Base-by-base conservation (phyloP, 805 yeast species). In the Candida saitoana region DNA sequence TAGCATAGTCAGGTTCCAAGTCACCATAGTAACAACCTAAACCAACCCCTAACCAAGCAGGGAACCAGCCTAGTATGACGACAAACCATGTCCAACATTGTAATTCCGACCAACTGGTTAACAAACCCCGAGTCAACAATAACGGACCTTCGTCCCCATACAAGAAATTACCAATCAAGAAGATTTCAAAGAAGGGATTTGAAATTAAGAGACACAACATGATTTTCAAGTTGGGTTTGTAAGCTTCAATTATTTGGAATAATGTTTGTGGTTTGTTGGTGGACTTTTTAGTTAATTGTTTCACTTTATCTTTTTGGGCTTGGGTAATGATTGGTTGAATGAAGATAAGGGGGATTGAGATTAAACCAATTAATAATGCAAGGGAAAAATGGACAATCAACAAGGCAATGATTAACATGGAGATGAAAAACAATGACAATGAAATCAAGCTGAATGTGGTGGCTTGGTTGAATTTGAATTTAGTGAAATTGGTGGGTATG, bases 1-100 rank as follows among this genome's bases (percentile, higher is more conserved):
- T 37, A 31, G 12, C 38, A 18, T 34, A 25, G 31, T 36, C 38
- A 15, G 25, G 24, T 14, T 40, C 47, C 41, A 58, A 58, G 34
- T 60, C 61, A 12, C 71, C 72, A 39, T 62, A 49, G 3, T 55
- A 47, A 42, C 58, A 57, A 32, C 58, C 53, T 12, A 59, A 32
- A 0, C 60, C 62, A 18, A 67, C 54, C 9, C 57, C 43, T 1
- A 80, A 34, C 98, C 98, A 91, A 4, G 80, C 73, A 3, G 97
- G 95, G 30, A 82, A 59, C 96, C 96, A 89, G 0, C 88, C 86
- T 33, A 82, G 65, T 32, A 80, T 69, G 2, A 89, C 57, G 18
- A 86, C 75, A 43, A 78, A 73, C 90, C 96, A 88, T 0, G 96
- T 85, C 91, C 96, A 88, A 45, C 85, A 82, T 42, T 84, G 84